phyloP scores from a whole-genome alignment of 1,139 yeast genomes.

The Protomyces macrosporus region DNA sequence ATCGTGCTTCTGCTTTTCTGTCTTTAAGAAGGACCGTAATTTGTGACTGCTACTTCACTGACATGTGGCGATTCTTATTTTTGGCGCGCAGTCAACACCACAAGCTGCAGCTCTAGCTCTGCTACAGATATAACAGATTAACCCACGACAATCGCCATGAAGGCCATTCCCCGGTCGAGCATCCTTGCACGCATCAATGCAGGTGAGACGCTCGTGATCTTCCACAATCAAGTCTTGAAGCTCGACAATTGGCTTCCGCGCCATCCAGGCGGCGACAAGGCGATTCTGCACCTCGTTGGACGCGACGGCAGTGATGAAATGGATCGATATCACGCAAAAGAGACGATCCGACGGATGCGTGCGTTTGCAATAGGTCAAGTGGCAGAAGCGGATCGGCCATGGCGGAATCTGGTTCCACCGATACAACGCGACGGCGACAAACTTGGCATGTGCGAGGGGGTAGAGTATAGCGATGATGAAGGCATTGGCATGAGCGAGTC shows the following conservation, averaged over 20 bases:
- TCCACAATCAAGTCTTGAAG: constrained; percentile 55
- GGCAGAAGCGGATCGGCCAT: constrained; percentile 42
- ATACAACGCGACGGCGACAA: constrained; percentile 65
- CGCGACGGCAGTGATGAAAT: constrained; percentile 88
- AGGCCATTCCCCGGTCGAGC: not conserved
- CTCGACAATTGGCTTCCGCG: constrained; percentile 62
- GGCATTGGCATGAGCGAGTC: constrained; percentile 20
- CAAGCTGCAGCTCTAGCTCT: too few relatives aligned
- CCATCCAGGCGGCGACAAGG: constrained; percentile 89
- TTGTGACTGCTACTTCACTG: too few relatives aligned
- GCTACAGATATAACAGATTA: too few relatives aligned
- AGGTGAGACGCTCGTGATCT: constrained; percentile 69
- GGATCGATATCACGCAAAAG: constrained; percentile 63
- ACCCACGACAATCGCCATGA: not conserved
- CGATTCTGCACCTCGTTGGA: constrained; percentile 77
- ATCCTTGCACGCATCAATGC: constrained; percentile 28
- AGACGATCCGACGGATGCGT: constrained; percentile 49
- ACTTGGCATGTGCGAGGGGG: not conserved
- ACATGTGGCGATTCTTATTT: too few relatives aligned
- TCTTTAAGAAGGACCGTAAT: too few relatives aligned
- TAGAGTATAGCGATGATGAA: constrained; percentile 18
- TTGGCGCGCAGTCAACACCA: too few relatives aligned
- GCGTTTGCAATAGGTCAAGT: constrained; percentile 62
- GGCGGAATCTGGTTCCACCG: constrained; percentile 80
- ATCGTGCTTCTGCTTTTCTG: too few relatives aligned